Evolutionary conservation across 495 filamentous ascomycete genomes (phyloP), one percentile per base, ranked within the genome.

Genomic region (Tuber indicum): DNA sequence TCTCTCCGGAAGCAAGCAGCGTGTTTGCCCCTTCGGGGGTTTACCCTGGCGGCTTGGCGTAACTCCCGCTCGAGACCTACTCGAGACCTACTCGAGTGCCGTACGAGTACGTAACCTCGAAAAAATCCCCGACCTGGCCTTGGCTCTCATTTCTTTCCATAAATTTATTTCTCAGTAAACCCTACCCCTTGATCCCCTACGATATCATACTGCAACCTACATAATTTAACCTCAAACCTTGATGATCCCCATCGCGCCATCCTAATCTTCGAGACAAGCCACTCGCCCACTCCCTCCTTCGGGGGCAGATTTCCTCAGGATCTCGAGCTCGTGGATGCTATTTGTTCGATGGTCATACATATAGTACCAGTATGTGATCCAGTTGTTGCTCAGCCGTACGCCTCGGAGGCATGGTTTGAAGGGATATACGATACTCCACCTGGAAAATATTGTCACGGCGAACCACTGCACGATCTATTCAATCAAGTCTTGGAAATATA

Each of bases 121-220:
- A 32, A 14, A 26, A 47, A 44, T 72, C 45, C 46, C 19, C 10
- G 69, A 77, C 39, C 66, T 71, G 47, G 76, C 76, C n/a, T 45
- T 44, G 46, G 42, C 52, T 36, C 76, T 19, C 62, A 44, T 43
- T 8, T 8, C 42, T 43, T 10, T 43, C 6, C 9, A 10, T 43
- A 5, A 42, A 46, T 16, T 58, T 26, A 32, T 71, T 26, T 45
- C 69, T 9, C 66, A 47, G 75, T 79, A 23, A 79, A 58, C 8
- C 41, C 52, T 78, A 42, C 62, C 44, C 12, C 47, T 21, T 74
- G 70, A 19, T 16, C 45, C 16, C 45, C n/a, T 62, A 26, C n/a
- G 39, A 5, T 41, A 41, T 41, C 39, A 41, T 41, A 5, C 1
- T 12, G n/a, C 23, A 62, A n/a, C 52, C 12, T 62, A 10, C 49